These are phyloP conservation scores for Brassica rapa DNA, from an alignment of 345 rosid genomes.

Conservation along the genomic window DNA sequence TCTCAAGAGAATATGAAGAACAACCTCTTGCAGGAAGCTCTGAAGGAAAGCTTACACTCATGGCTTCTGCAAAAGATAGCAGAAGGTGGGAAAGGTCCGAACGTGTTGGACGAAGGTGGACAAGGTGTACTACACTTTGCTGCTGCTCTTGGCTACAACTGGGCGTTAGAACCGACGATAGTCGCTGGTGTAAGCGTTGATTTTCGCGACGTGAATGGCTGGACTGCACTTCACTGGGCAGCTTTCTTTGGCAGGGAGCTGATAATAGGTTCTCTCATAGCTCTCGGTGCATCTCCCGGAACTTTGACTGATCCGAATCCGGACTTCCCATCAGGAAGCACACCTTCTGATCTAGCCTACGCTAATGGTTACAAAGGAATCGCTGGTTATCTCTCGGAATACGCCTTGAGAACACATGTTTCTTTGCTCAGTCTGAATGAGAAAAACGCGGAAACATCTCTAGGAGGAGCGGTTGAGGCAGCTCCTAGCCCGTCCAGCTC, in stretches of 20 bases:
- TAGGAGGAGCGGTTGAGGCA: conserved; percentile 42
- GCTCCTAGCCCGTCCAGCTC: conserved; percentile 43
- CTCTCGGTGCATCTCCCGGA: conserved; percentile 71
- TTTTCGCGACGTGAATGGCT: conserved; percentile 89
- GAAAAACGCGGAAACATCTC: conserved; percentile 40
- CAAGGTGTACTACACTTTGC: conserved; percentile 95
- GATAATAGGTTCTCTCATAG: conserved; percentile 71
- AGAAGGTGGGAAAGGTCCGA: conserved; percentile 92
- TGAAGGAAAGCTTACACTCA: conserved; percentile 70
- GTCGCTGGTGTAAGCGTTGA: conserved; percentile 83
- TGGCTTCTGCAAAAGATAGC: conserved; percentile 81
- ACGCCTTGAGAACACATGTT: conserved; percentile 60
- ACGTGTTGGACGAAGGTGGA: conserved; percentile 77
- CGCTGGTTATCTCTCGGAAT: conserved; percentile 91
- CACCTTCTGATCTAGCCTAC: conserved; percentile 88
- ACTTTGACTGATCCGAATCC: conserved; percentile 41
- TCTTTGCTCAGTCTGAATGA: conserved; percentile 58
- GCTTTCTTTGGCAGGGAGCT: conserved; percentile 89
- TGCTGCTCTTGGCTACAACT: conserved; percentile 92
- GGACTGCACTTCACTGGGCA: conserved; percentile 99
- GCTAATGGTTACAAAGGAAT: conserved; percentile 89
- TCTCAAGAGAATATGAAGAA: conserved; percentile 51
- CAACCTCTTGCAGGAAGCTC: conserved; percentile 60
- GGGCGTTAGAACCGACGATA: conserved; percentile 87
- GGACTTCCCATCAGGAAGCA: conserved; percentile 58